Percentiles rank a stretch among this genome's conserved stretches.
phyloP scores from a whole-genome alignment of 73 alveolate species.

The Paramecium tetraurelia region DNA sequence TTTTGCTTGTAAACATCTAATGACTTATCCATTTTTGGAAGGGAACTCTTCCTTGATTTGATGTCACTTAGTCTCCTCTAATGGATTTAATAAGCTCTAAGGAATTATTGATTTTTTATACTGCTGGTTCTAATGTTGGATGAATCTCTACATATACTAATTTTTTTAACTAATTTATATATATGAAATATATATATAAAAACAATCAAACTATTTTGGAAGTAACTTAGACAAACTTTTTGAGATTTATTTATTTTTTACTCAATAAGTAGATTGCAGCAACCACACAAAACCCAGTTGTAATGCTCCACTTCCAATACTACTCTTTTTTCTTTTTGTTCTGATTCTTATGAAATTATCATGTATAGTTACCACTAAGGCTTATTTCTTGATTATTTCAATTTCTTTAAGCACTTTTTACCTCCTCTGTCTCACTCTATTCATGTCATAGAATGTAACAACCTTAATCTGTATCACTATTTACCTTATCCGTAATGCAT shows the following conservation, averaged over 20 bases:
- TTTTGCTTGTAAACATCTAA: background rate
- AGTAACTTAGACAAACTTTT: background rate
- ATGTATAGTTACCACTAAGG: background rate
- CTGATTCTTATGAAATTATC: background rate
- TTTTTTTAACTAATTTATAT: background rate
- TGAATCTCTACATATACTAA: background rate
- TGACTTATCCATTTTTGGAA: background rate
- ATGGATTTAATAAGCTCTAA: background rate
- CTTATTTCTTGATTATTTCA: background rate
- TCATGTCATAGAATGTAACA: conserved; percentile 42
- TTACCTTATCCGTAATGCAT: conserved; percentile 45
- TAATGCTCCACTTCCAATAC: background rate
- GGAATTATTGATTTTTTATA: background rate
- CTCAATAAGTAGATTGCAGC: background rate
- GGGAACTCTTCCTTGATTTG: background rate
- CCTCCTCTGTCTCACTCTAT: conserved; percentile 29
- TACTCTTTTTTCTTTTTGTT: background rate
- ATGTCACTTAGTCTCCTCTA: conserved; percentile 5
- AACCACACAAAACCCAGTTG: background rate
- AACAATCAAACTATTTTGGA: background rate
- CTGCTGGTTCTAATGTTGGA: background rate
- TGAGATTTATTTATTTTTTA: background rate
- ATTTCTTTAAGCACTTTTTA: conserved; percentile 10
- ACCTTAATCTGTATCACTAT: background rate
- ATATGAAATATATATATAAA: background rate